Evolutionary conservation across 768 basidiomycete genomes (phyloP), one percentile per base, ranked within the genome.

Genomic region (Favolaschia claudopus): DNA sequence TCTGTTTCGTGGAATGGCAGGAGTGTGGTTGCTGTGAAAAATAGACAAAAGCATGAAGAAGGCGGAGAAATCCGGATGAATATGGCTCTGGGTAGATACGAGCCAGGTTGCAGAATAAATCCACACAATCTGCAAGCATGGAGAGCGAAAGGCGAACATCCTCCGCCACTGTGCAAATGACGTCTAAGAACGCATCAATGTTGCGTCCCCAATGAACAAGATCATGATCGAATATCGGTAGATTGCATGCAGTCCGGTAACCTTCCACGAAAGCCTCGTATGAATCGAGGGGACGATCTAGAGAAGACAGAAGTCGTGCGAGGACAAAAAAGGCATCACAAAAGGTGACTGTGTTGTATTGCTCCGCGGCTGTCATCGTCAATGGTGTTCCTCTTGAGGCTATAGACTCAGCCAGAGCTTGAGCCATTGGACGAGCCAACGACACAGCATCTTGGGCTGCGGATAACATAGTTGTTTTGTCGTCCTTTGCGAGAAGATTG

Each of bases 91-190:
- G 49, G 17, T 52, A 47, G 14, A 24, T 19, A 1, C n/a, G 31
- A 2, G 50, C 17, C 15, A 55, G 42, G 34, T 50, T 24, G 24
- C 40, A 13, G 24, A 49, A 43, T 29, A 50, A 25, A 49, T 31
- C n/a, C 6, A 59, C 29, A 9, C 10, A 12, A 13, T 53, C 43
- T 24, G 20, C 34, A 17, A 59, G 58, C 49, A 51, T 45, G 17
- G 5, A 1, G 20, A 40, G 20, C 2, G 40, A 24, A 34, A 59
- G n/a, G 0, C 7, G 9, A 1, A 27, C 50, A 5, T 9, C 27
- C 28, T 51, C 44, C 10, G 34, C 58, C 24, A 52, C 12, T 19
- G 33, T 46, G 44, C 58, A 59, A 0, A 46, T 39, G 22, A 37
- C 42, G 25, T 52, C n/a, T 1, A 59, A 2, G 20, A 59, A 53